A percentile compares a stretch with the other conserved stretches of the same genome.
Evolutionary conservation across 2,329 filamentous ascomycete genomes (phyloP).

Genomic region (Fusarium sp.): DNA sequence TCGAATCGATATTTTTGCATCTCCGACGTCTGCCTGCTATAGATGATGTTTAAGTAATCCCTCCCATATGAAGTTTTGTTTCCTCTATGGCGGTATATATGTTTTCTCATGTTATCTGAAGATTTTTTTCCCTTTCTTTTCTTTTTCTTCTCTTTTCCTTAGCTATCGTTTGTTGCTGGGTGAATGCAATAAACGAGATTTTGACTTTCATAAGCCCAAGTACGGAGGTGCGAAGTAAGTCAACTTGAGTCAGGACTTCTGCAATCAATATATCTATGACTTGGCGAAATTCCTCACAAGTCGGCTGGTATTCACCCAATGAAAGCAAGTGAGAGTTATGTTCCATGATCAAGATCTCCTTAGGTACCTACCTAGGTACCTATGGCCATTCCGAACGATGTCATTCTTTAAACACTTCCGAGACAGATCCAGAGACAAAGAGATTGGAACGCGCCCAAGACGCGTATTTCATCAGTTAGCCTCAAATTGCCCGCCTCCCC

Average conservation of each 20-base stretch:
- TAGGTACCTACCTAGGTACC: no score
- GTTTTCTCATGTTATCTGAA: no score
- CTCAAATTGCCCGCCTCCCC: background rate
- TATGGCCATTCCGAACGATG: background rate
- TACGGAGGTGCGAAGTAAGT: no score
- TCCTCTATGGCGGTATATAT: no score
- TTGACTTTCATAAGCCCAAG: background rate
- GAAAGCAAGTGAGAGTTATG: background rate
- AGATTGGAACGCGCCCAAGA: constrained; percentile 4
- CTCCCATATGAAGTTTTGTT: background rate
- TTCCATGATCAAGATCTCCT: background rate
- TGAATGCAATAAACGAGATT: background rate
- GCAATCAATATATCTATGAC: background rate
- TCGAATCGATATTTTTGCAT: constrained; percentile 29
- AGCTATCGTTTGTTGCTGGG: background rate
- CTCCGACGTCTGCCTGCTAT: rapidly evolving
- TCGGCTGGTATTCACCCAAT: background rate
- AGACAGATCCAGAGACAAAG: constrained; percentile 12
- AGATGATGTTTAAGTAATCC: background rate
- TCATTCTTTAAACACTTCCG: background rate
- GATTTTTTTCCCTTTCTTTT: background rate
- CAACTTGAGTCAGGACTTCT: background rate
- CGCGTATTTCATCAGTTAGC: constrained; percentile 4
- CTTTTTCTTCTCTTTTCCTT: no score
- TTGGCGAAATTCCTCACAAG: background rate